Percentiles rank a stretch among this genome's conserved stretches.
Conservation (phyloP, 129 eudicot species). For the Centella asiatica region DNA sequence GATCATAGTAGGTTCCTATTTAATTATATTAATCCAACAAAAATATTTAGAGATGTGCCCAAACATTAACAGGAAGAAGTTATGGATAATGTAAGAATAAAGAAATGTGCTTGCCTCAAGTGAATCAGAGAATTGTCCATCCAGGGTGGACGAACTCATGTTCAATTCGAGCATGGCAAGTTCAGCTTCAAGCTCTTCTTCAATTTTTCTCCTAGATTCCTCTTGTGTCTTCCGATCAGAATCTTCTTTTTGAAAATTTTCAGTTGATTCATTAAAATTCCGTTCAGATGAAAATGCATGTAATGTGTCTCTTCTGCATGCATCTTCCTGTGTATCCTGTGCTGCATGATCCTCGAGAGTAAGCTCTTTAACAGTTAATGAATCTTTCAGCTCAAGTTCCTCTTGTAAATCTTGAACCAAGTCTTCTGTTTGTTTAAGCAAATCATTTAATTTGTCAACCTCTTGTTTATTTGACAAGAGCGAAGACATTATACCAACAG, state of each 20-base stretch:
- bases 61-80: neutral
- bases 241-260: constrained; percentile 9
- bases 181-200: constrained; percentile 90
- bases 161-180: constrained; percentile 60
- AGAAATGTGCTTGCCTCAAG: constrained; percentile 41
- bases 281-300: constrained; percentile 22
- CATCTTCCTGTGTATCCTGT: constrained; percentile 25
- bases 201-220: constrained; percentile 55
- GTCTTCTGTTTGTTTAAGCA: constrained; percentile 53
- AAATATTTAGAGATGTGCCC: neutral
- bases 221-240: constrained; percentile 27
- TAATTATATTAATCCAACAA: neutral
- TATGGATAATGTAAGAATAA: constrained; percentile 1
- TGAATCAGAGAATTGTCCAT: constrained; percentile 36
- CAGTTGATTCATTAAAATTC: constrained; percentile 18
- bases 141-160: constrained; percentile 50
- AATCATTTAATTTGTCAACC: constrained; percentile 44
- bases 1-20: neutral
- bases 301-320: constrained; percentile 17
- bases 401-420: constrained; percentile 83
- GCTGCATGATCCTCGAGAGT: constrained; percentile 32
- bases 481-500: constrained; percentile 58
- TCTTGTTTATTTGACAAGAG: constrained; percentile 42
- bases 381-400: constrained; percentile 81
- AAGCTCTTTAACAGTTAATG: constrained; percentile 60